phyloP scores from a whole-genome alignment of 139 green algal genomes.

The Mychonastes homosphaera region DNA sequence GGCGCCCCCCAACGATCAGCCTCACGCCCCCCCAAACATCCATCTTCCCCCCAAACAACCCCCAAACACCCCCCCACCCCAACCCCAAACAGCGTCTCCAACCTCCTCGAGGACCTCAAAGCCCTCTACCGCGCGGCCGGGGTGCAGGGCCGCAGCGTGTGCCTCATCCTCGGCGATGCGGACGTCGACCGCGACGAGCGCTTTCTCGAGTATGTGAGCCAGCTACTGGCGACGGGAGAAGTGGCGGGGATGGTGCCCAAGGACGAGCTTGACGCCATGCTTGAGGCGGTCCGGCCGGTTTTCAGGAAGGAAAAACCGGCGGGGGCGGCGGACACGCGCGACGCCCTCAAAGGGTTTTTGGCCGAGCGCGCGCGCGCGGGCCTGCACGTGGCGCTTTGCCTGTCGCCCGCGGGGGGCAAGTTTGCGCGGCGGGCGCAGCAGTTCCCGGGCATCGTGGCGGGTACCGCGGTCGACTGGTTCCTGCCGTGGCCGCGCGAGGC shows the following conservation, averaged over 20 bases:
- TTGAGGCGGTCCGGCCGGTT: slow-evolving; percentile 80
- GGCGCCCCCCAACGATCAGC: too few relatives aligned
- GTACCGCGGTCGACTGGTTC: slow-evolving; percentile 94
- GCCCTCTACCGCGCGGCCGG: slow-evolving; percentile 82
- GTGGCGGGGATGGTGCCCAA: slow-evolving; percentile 73
- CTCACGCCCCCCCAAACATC: too few relatives aligned
- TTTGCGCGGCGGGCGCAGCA: slow-evolving; percentile 76
- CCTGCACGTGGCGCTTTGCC: slow-evolving; percentile 88
- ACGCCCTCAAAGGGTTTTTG: slow-evolving; percentile 90
- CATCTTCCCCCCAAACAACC: too few relatives aligned
- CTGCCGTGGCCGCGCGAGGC: slow-evolving; percentile 55
- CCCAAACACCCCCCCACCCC: too few relatives aligned
- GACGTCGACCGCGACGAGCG: slow-evolving; percentile 91
- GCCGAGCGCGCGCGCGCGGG: slow-evolving; percentile 78
- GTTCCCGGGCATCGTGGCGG: slow-evolving; percentile 90
- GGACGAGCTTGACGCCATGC: slow-evolving; percentile 88
- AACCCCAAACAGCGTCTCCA: slow-evolving; percentile 77
- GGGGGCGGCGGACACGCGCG: slow-evolving; percentile 69
- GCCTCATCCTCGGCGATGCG: slow-evolving; percentile 87
- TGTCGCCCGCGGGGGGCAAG: slow-evolving; percentile 81
- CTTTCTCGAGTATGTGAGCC: slow-evolving; percentile 97
- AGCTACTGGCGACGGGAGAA: slow-evolving; percentile 86
- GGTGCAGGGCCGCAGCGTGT: slow-evolving; percentile 68
- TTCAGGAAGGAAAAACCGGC: slow-evolving; percentile 55
- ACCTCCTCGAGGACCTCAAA: slow-evolving; percentile 95